Percentiles rank a stretch among this genome's conserved stretches.
phyloP scores from a whole-genome alignment of 169 alveolate genomes.

The Pseudocohnilembus persalinus region DNA sequence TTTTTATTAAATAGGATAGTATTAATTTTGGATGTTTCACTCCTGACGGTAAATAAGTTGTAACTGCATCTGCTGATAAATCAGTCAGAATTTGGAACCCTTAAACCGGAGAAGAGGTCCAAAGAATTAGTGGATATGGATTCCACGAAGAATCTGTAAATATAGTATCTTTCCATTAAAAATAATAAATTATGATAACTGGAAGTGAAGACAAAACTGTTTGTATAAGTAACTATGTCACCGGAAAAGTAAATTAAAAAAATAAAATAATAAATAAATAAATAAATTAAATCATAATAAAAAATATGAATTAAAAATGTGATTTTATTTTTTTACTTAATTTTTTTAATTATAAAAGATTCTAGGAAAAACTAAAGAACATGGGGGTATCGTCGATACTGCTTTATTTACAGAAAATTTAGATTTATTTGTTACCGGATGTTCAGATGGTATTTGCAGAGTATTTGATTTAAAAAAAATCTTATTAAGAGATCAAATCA shows the following conservation, averaged over 20 bases:
- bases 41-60: conserved; percentile 47
- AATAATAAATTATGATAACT: background rate
- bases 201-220: conserved; percentile 24
- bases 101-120: conserved; percentile 6
- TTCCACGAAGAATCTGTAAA: conserved; percentile 19
- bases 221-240: conserved; percentile 8
- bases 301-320: too few species aligned
- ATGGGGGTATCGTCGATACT: conserved; percentile 21
- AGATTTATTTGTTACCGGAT: conserved; percentile 18
- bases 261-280: background rate
- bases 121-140: conserved; percentile 14
- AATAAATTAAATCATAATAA: too few species aligned
- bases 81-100: conserved; percentile 59
- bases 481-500: conserved; percentile 2
- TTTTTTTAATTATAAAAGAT: background rate
- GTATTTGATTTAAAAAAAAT: conserved; percentile 13
- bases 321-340: background rate
- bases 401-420: conserved; percentile 6
- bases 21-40: conserved; percentile 43
- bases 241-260: conserved; percentile 21
- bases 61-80: conserved; percentile 50
- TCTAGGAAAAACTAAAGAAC: conserved; percentile 21
- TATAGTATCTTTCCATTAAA: background rate
- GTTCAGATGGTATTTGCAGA: conserved; percentile 21
- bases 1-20: too few species aligned